These are phyloP conservation scores for Tricholoma hemisulphureum DNA, from an alignment of 768 basidiomycete genomes.

Conservation along the genomic window DNA sequence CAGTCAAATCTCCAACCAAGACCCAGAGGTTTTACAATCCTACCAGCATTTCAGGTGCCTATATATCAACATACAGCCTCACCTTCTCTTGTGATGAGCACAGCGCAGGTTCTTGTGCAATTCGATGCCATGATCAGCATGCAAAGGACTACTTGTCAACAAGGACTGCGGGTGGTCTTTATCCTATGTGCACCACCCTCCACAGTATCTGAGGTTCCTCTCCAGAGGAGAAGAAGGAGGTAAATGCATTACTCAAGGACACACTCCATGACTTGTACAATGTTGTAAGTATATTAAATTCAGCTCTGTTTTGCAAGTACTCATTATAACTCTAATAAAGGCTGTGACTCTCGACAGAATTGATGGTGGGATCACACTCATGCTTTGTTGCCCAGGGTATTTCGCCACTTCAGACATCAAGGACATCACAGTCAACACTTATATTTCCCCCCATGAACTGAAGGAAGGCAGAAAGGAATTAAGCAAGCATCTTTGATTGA, in stretches of 20 bases:
- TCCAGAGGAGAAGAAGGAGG: background rate
- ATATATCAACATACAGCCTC: background rate
- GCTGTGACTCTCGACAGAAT: conserved; percentile 8
- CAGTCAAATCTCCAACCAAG: background rate
- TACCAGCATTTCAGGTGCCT: background rate
- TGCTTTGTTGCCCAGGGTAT: conserved; percentile 5
- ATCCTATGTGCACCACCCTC: conserved; percentile 1
- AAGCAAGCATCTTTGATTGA: conserved; percentile 4
- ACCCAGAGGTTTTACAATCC: background rate
- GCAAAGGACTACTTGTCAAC: background rate
- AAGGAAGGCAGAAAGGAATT: conserved; percentile 1
- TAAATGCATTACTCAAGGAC: background rate
- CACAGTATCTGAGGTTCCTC: background rate
- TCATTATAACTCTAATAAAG: conserved; percentile 3
- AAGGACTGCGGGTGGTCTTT: background rate
- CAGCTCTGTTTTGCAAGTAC: background rate
- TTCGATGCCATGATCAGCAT: background rate
- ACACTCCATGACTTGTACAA: conserved; percentile 5
- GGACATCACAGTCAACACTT: conserved; percentile 6
- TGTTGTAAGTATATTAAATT: conserved; percentile 5
- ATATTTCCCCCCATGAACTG: conserved; percentile 8
- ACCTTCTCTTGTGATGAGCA: background rate
- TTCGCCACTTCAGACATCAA: background rate
- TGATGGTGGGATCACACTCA: conserved; percentile 9
- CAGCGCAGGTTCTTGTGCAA: background rate